Evolutionary conservation across 1,284 basidiomycete genomes (phyloP), one percentile per base, ranked within the genome.

Genomic region (Ceratobasidium sp.): DNA sequence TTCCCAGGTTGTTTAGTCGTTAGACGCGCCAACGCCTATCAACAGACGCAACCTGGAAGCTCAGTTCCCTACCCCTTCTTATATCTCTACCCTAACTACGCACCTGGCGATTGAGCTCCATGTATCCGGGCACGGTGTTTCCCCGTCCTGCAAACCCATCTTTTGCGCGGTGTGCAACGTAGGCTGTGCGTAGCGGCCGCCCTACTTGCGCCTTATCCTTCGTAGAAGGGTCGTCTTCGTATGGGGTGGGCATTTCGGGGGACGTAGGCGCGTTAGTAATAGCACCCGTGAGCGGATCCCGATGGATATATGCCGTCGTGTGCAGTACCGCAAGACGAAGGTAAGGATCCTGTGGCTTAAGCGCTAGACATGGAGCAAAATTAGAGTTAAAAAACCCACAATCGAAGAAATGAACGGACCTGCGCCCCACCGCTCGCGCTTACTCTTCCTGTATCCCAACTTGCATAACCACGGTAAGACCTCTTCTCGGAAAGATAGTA

Each of bases 401-500:
- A 54, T 15, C 15, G 17, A 10, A 56, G 1, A 65, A 23, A 9
- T 44, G 15, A 20, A 23, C 75, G 57, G 20, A 71, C 66, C 13
- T 28, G 28, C 20, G 1, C 50, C 68, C 66, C 77, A 70, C 15
- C 77, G 57, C 15, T 69, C 61, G 28, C 74, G 70, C 54, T 79
- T 79, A 42, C 75, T 79, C 67, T 71, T 59, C 79, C 87, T 85
- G 83, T 95, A 96, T 79, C 94, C 93, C 7, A 94, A 86, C 83
- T 95, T 96, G 85, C 94, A 93, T 62, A 97, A 83, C 94, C 95
- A 97, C 0, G 96, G 96, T 7, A 97, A 84, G 81, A 97, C 94
- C 80, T 97, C 95, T 83, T 96, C 94, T 73, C 92, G 87, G 78
- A 97, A 88, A 17, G 94, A 96, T 70, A 94, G 91, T 54, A 96